A percentile compares a stretch with the other conserved stretches of the same genome.
Evolutionary conservation across 2,329 filamentous ascomycete genomes (phyloP).

Genomic region (Parafenestella ontariensis): DNA sequence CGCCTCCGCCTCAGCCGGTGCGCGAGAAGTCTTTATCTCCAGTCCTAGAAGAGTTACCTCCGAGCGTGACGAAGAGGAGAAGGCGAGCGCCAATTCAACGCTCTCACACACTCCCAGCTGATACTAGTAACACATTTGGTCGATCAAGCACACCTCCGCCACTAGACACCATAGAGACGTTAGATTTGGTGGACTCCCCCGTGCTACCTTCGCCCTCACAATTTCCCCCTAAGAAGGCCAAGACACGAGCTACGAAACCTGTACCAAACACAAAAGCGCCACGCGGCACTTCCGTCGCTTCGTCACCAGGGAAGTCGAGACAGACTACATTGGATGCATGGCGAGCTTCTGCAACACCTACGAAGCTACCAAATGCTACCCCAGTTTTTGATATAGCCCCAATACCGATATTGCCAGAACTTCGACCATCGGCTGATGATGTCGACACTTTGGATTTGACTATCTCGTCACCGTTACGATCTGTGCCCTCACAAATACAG

Average conservation of each 20-base stretch:
- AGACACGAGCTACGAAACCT: slow-evolving; percentile 12
- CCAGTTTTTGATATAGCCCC: slow-evolving; percentile 12
- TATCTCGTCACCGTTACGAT: slow-evolving; percentile 26
- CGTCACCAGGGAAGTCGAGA: slow-evolving; percentile 26
- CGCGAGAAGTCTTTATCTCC: slow-evolving; percentile 28
- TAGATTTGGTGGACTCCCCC: slow-evolving; percentile 38
- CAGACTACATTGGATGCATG: slow-evolving; percentile 44
- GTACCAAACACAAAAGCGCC: slow-evolving; percentile 5
- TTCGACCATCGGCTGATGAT: slow-evolving; percentile 18
- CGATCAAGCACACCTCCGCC: slow-evolving; percentile 28
- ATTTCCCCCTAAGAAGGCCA: slow-evolving; percentile 33
- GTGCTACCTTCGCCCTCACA: slow-evolving; percentile 31
- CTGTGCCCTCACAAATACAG: neutral
- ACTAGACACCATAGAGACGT: slow-evolving; percentile 30
- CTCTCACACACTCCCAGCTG: slow-evolving; percentile 39
- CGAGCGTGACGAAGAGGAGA: slow-evolving; percentile 41
- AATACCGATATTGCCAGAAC: slow-evolving; percentile 21
- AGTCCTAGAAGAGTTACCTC: slow-evolving; percentile 29
- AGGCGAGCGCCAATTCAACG: slow-evolving; percentile 43
- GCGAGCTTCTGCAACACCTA: slow-evolving; percentile 36
- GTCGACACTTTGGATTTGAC: slow-evolving; percentile 43
- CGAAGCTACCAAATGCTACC: slow-evolving; percentile 16
- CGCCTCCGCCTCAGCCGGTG: slow-evolving; percentile 1
- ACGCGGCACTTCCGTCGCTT: slow-evolving; percentile 20
- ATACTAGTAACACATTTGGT: slow-evolving; percentile 9